phyloP scores from a whole-genome alignment of 768 basidiomycete species.

The Amyloporia xantha region DNA sequence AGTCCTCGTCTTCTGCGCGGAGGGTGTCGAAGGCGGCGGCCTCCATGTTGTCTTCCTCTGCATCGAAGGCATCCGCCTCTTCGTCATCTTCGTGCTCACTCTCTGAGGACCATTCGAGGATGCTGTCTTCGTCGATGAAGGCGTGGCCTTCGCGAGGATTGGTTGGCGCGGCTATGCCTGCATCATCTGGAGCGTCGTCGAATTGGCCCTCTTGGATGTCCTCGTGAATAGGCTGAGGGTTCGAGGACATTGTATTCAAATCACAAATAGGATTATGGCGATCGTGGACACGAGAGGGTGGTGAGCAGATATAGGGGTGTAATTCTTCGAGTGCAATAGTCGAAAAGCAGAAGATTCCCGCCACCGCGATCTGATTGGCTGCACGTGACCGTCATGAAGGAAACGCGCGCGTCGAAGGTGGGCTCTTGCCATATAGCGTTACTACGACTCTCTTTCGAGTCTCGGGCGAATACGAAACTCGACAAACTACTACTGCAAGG shows the following conservation, averaged over 20 bases:
- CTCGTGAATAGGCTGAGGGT: no score
- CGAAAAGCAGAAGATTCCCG: background rate
- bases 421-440: background rate
- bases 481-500: no score
- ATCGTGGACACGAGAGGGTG: no score
- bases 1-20: slow-evolving; percentile 80
- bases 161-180: background rate
- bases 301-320: no score
- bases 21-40: slow-evolving; percentile 35
- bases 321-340: no score
- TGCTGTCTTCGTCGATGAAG: slow-evolving; percentile 26
- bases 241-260: background rate
- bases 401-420: background rate
- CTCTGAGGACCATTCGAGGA: slow-evolving; percentile 22
- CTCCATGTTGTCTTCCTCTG: slow-evolving; percentile 33
- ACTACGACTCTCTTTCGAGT: background rate
- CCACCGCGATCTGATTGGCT: background rate
- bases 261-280: background rate
- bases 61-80: slow-evolving; percentile 33
- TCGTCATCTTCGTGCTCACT: slow-evolving; percentile 32
- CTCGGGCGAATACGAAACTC: no score
- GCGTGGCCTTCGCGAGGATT: slow-evolving; percentile 23
- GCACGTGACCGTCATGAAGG: no score
- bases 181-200: slow-evolving; percentile 44
- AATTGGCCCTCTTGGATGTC: slow-evolving; percentile 54